These are phyloP conservation scores for barrel medic (Medicago truncatula) DNA, from an alignment of 306 rosid genomes.

Conservation along the genomic window DNA sequence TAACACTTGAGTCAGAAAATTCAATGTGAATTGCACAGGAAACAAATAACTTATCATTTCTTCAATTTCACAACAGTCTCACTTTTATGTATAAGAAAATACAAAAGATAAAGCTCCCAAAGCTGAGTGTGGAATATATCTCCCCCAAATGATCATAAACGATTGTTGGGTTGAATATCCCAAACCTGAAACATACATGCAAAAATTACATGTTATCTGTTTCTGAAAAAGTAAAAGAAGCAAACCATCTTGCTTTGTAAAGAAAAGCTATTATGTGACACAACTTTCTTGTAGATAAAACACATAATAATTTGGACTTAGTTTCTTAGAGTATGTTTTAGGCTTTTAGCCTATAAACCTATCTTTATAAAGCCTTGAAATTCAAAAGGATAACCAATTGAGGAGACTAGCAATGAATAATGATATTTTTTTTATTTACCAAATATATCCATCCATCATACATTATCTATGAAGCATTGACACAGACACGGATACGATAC, in stretches of 20 bases:
- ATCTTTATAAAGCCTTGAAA: conserved; percentile 14
- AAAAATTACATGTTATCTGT: conserved; percentile 17
- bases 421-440: background rate
- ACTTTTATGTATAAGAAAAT: conserved; percentile 87
- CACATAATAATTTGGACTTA: background rate
- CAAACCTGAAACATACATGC: conserved; percentile 71
- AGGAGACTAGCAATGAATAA: background rate
- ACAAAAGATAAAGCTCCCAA: conserved; percentile 92
- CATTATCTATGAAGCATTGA: background rate
- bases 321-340: conserved; percentile 19
- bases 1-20: conserved; percentile 43
- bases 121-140: conserved; percentile 82
- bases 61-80: conserved; percentile 46
- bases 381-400: conserved; percentile 2
- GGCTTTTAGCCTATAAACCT: conserved; percentile 16
- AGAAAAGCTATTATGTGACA: conserved; percentile 14
- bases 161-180: conserved; percentile 80
- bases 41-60: background rate
- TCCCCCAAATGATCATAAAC: conserved; percentile 97
- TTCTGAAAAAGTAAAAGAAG: background rate
- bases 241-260: conserved; percentile 22
- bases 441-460: background rate
- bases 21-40: conserved; percentile 20
- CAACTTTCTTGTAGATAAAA: conserved; percentile 19
- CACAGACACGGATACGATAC: background rate